Evolutionary conservation across 1,139 yeast genomes (phyloP).

Genomic region (Geotrichum macrosporum): DNA sequence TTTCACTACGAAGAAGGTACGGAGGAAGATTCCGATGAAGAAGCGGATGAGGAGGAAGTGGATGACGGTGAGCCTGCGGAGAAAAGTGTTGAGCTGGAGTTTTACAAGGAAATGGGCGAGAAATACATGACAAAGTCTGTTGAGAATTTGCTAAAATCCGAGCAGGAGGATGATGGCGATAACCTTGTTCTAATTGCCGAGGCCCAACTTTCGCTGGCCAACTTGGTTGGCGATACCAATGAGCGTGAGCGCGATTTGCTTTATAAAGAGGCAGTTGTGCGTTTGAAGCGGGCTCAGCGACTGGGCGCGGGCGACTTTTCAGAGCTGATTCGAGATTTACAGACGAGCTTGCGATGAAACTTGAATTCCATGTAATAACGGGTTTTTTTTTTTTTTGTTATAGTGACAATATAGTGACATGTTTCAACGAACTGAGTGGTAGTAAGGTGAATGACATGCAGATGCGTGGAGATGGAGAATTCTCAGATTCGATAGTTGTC

Average conservation of each 20-base stretch:
- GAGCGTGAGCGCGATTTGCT: slow-evolving; percentile 59
- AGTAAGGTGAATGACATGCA: too few species aligned
- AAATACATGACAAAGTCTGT: slow-evolving; percentile 54
- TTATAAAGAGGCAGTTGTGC: slow-evolving; percentile 58
- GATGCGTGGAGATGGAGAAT: too few species aligned
- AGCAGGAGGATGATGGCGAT: slow-evolving; percentile 70
- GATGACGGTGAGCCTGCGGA: slow-evolving; percentile 21
- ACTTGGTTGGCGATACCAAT: slow-evolving; percentile 54
- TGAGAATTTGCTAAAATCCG: slow-evolving; percentile 48
- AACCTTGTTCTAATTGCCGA: slow-evolving; percentile 81
- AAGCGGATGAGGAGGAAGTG: slow-evolving; percentile 44
- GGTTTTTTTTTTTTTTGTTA: too few species aligned
- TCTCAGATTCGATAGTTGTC: too few species aligned
- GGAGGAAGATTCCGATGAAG: slow-evolving; percentile 49
- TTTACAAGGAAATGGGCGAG: slow-evolving; percentile 51
- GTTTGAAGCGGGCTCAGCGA: slow-evolving; percentile 36
- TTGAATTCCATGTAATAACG: too few species aligned
- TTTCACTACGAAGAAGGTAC: slow-evolving; percentile 34
- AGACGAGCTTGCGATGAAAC: too few species aligned
- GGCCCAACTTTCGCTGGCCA: slow-evolving; percentile 74
- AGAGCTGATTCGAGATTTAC: slow-evolving; percentile 34
- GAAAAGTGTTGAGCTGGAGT: slow-evolving; percentile 37
- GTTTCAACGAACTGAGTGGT: too few species aligned
- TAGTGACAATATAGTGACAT: too few species aligned
- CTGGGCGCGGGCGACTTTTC: slow-evolving; percentile 37